These are phyloP conservation scores for Aspergillus sp. DNA, from an alignment of 2,329 filamentous ascomycete species.

Conservation along the genomic window DNA sequence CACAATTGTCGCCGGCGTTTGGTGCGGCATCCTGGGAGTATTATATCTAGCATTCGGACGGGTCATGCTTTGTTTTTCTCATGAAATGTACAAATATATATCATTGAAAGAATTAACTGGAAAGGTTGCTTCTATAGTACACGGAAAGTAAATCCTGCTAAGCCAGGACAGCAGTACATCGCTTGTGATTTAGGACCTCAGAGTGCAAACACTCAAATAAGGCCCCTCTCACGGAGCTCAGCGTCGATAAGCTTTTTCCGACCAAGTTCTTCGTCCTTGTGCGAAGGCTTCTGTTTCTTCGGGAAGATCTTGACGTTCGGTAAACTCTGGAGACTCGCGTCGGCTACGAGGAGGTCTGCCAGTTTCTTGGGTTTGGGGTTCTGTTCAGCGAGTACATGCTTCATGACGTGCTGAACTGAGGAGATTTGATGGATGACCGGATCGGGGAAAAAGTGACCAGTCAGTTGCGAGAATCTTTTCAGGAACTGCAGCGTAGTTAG, in stretches of 20 bases:
- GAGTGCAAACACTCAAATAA: constrained; percentile 53
- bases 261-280: constrained; percentile 73
- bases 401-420: constrained; percentile 61
- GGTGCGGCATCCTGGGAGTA: background rate
- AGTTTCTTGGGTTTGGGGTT: constrained; percentile 59
- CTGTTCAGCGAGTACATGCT: constrained; percentile 48
- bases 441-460: constrained; percentile 77
- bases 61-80: background rate
- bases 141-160: constrained; percentile 27
- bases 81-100: constrained; percentile 16
- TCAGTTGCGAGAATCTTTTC: constrained; percentile 81
- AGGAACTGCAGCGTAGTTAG: constrained; percentile 61
- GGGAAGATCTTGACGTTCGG: constrained; percentile 73
- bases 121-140: constrained; percentile 28
- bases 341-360: constrained; percentile 58
- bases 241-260: constrained; percentile 79
- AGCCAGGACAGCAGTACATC: constrained; percentile 19
- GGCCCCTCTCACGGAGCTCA: constrained; percentile 65
- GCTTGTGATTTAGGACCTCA: background rate
- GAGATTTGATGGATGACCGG: constrained; percentile 62
- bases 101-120: constrained; percentile 6
- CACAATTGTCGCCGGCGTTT: constrained; percentile 11
- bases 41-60: background rate
- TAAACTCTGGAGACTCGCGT: constrained; percentile 55
- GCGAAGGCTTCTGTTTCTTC: constrained; percentile 69